These are phyloP conservation scores for Aspergillus leporis DNA, from an alignment of 495 filamentous ascomycete genomes.

Conservation along the genomic window DNA sequence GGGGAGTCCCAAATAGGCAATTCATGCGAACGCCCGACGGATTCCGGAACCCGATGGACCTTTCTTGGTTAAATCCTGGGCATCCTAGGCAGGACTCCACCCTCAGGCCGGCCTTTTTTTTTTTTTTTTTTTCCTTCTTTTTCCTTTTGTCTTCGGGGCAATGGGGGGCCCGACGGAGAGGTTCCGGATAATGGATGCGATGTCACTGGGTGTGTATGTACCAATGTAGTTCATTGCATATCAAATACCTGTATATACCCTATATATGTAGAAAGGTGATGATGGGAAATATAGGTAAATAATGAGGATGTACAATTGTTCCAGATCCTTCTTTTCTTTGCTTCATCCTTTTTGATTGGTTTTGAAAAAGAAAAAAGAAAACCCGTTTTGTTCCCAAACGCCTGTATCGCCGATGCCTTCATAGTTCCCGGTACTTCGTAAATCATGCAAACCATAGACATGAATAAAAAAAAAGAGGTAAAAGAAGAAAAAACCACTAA, in stretches of 20 bases:
- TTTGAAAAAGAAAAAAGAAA: no score
- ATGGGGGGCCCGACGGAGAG: no score
- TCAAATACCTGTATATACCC: slow-evolving; percentile 9
- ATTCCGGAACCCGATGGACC: slow-evolving; percentile 9
- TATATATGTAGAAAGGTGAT: neutral
- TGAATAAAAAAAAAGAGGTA: neutral
- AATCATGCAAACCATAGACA: slow-evolving; percentile 13
- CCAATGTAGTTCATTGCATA: no score
- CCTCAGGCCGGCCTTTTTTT: neutral
- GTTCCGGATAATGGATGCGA: no score
- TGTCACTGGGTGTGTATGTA: neutral
- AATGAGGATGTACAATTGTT: slow-evolving; percentile 2
- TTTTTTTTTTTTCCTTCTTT: no score
- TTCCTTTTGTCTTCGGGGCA: no score
- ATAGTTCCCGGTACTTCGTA: neutral
- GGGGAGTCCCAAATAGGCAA: slow-evolving; percentile 13
- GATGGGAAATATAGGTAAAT: neutral
- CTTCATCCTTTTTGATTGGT: no score
- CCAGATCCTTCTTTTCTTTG: no score
- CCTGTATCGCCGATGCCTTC: slow-evolving; percentile 7
- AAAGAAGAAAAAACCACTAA: slow-evolving; percentile 7
- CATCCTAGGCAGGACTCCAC: neutral
- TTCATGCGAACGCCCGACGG: slow-evolving; percentile 12
- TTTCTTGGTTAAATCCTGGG: neutral
- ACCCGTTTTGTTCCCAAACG: neutral